Base-by-base conservation (phyloP, 2,329 filamentous ascomycete species). In the Claviceps capensis region DNA sequence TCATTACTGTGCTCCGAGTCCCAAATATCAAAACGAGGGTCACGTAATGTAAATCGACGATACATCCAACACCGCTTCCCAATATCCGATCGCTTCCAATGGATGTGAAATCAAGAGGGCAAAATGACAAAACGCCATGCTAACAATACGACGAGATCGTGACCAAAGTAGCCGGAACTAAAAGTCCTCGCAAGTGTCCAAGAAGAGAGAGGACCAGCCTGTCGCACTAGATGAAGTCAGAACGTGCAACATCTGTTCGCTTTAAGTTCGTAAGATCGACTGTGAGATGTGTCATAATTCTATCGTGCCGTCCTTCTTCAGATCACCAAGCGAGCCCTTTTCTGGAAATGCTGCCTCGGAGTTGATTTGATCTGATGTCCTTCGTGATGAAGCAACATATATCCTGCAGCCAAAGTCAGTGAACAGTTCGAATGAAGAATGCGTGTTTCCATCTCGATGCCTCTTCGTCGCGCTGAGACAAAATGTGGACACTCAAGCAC, bases 331-430 rank as follows among this genome's bases (percentile, higher is more conserved):
- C 36, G 11, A 14, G 41, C n/a, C 22, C 40, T 52, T 54, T 17
- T 54, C 53, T 14, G 38, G 44, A 5, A 48, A 34, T 8, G 34
- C 26, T 7, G 47, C 7, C 36, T 50, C 44, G 23, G 30, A 2
- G 5, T 8, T 13, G 42, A 13, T 19, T 13, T 41, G 19, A 11
- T 51, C 41, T 40, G 37, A n/a, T 36, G 41, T 14, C 3, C 13
- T 13, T 47, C 45, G 30, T 30, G 47, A 41, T 13, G 53, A 49
- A 11, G 50, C 47, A 47, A 54, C 3, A 26, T 52, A 52, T 11
- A 34, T 41, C 30, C 53, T 54, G 26, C 5, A 34, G 4, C 26
- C 30, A 30, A 30, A 30, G 49, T 49, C 11, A 54, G 47, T 22
- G 6, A 36, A 14, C n/a, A 11, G 1, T 7, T 17, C 3, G 6